Base-by-base conservation (phyloP, 257 asterid genomes). In the Lantana camara region DNA sequence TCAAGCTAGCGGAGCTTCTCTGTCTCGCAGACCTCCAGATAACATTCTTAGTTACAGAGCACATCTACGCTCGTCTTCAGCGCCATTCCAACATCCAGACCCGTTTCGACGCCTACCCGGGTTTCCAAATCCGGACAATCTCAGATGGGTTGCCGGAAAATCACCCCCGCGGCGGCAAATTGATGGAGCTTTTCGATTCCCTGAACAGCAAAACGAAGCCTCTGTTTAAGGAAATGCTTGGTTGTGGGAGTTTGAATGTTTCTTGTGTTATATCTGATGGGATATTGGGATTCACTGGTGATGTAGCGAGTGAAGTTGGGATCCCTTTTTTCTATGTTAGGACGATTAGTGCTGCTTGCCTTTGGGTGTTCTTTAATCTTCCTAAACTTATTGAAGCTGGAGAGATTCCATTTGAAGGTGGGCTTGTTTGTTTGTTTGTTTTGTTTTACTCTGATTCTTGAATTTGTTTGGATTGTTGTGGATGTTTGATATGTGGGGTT, bases 1-100 rank as follows among this genome's bases (percentile, higher is more conserved):
- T 88, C 21, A 85, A 88, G 12, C 80, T 88, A 6, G 89, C 94
- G 1, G 89, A 88, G 72, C 74, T 88, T 5, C 80, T 87, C 53
- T 80, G 79, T 44, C 71, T 82, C 3, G 62, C 70, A 0, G 78
- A 67, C 40, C 34, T 87, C 66, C 79, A 61, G 12, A 54, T 79
- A n/a, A 87, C 95, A 5, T 82, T 87, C 56, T 55, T 87, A 0
- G 73, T 77, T 42, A 82, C 95, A 0, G 80, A 81, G 16, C 27
- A 78, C 57, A 77, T 76, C 76, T 68, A 81, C 53, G 53, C 61
- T 24, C 88, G 96, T 53, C 80, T 88, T 20, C 66, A 66, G 10
- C 69, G 69, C 32, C 69, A 65, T 74, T 57, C 88, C 48, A 69
- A 64, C 74, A 50, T 82, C 29, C 78, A 35, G 0, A 13, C 67